These are phyloP conservation scores for Boletus pseudopeckii DNA, from an alignment of 768 basidiomycete species.

Conservation along the genomic window DNA sequence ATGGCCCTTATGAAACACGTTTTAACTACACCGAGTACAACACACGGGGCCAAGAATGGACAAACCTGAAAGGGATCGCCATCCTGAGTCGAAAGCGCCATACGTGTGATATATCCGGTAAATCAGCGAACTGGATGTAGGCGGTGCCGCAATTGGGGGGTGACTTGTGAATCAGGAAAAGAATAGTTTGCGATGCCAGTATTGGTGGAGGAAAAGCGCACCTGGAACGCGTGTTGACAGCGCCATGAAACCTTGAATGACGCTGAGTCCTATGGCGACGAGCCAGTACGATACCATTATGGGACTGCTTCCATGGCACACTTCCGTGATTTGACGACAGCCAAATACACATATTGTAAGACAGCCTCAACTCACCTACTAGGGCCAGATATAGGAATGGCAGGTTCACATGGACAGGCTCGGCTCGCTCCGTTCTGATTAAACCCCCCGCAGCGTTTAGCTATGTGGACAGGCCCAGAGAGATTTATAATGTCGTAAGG, in stretches of 20 bases:
- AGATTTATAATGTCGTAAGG: conserved; percentile 21
- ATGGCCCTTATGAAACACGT: conserved; percentile 33
- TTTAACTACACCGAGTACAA: conserved; percentile 19
- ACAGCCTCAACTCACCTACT: conserved; percentile 3
- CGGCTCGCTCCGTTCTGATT: conserved; percentile 3
- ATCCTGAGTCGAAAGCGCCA: conserved; percentile 15
- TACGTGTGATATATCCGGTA: conserved; percentile 30
- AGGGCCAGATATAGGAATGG: conserved; percentile 12
- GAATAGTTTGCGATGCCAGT: conserved; percentile 18
- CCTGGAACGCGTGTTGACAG: conserved; percentile 32
- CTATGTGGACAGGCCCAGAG: conserved; percentile 8
- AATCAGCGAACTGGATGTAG: conserved; percentile 25
- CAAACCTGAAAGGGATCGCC: conserved; percentile 20
- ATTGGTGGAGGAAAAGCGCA: conserved; percentile 25
- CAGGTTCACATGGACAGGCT: conserved; percentile 15
- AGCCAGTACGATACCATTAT: conserved; percentile 23
- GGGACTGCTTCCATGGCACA: conserved; percentile 27
- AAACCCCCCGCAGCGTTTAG: conserved; percentile 16
- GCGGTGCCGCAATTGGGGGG: conserved; percentile 27
- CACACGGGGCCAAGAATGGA: conserved; percentile 26
- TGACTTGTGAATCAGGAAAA: conserved; percentile 20
- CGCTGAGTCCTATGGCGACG: conserved; percentile 29
- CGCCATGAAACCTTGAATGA: conserved; percentile 36
- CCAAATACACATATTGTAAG: background rate
- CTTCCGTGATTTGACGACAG: conserved; percentile 23